Conservation (phyloP, 2,329 filamentous ascomycete species). For the Botrytis medusae region DNA sequence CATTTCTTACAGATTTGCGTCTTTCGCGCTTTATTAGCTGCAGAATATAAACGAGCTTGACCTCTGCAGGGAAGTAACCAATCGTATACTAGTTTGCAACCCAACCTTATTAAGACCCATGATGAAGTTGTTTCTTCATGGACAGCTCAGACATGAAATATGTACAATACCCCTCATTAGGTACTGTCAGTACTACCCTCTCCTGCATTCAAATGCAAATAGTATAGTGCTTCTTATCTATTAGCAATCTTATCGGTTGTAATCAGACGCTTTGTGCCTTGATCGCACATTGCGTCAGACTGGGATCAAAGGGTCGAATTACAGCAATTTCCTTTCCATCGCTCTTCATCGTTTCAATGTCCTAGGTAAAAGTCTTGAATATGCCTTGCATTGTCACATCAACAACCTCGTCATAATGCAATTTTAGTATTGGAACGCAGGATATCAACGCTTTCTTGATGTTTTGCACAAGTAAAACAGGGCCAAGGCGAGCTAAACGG, state of each 20-base stretch:
- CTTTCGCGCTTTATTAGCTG: background rate
- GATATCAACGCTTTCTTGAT: background rate
- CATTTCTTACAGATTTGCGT: slow-evolving; percentile 1
- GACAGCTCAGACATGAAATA: slow-evolving; percentile 22
- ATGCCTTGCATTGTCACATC: background rate
- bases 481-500: slow-evolving; percentile 18
- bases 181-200: slow-evolving; percentile 9
- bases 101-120: slow-evolving; percentile 7
- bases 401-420: slow-evolving; percentile 4
- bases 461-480: background rate
- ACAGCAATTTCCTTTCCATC: slow-evolving; percentile 3
- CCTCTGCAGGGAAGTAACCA: background rate
- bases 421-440: background rate
- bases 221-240: slow-evolving; percentile 14
- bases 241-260: slow-evolving; percentile 18
- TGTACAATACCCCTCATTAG: slow-evolving; percentile 20
- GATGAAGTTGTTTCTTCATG: slow-evolving; percentile 11
- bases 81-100: slow-evolving; percentile 3
- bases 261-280: slow-evolving; percentile 20
- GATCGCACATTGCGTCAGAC: slow-evolving; percentile 21
- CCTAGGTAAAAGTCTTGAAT: background rate
- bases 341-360: background rate
- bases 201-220: slow-evolving; percentile 21
- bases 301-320: background rate
- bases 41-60: slow-evolving; percentile 1